phyloP scores from a whole-genome alignment of 805 yeast species.

The Wickerhamiella australiensis region DNA sequence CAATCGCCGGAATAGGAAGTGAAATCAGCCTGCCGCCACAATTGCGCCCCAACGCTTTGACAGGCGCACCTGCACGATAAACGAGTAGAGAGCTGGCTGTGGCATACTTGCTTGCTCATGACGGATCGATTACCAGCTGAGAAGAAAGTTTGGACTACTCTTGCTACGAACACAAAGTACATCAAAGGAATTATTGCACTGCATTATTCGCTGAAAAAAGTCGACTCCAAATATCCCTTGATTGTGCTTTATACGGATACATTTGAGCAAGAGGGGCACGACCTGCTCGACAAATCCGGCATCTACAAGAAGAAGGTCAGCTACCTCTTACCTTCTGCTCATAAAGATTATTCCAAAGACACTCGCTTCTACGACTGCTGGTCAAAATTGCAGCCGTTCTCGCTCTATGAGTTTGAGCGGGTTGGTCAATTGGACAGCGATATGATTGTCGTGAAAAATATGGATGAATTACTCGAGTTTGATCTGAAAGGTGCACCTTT shows the following conservation, averaged over 20 bases:
- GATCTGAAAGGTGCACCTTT: conserved; percentile 33
- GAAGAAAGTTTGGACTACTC: conserved; percentile 40
- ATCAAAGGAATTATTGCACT: conserved; percentile 41
- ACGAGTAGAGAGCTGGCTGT: too few species aligned
- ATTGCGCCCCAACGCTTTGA: too few species aligned
- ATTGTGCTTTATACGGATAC: conserved; percentile 44
- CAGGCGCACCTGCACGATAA: not conserved
- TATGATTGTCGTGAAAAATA: conserved; percentile 44
- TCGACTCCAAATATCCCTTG: conserved; percentile 38
- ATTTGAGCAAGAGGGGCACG: conserved; percentile 34
- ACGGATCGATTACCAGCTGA: not conserved
- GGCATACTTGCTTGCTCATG: not conserved
- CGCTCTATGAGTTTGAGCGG: conserved; percentile 39
- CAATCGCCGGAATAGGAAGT: too few species aligned
- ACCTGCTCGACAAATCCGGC: conserved; percentile 30
- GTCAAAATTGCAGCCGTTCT: conserved; percentile 48
- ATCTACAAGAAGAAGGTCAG: conserved; percentile 35
- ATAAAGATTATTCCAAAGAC: conserved; percentile 39
- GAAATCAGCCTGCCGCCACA: too few species aligned
- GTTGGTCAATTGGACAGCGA: conserved; percentile 48
- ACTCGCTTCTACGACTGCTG: conserved; percentile 49
- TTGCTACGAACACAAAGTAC: conserved; percentile 42
- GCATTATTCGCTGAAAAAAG: conserved; percentile 35
- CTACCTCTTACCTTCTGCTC: conserved; percentile 34
- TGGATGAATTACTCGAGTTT: conserved; percentile 48